A percentile compares a stretch with the other conserved stretches of the same genome.
Conservation (phyloP, 2,329 filamentous ascomycete species). For the Elsinoe arachidis region DNA sequence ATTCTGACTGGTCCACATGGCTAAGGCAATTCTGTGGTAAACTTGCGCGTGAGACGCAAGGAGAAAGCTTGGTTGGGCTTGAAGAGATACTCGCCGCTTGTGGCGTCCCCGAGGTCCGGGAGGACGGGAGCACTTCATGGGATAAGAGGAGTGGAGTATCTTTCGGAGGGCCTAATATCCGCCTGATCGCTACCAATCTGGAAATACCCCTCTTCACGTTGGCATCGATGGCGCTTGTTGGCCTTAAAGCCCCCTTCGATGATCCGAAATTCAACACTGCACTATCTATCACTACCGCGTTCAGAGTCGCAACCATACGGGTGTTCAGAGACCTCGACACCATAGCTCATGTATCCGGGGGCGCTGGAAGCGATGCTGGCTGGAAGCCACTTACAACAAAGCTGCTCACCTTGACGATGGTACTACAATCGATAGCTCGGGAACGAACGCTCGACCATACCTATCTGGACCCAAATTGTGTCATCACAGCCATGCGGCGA, state of each 20-base stretch:
- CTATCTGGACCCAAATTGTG: not conserved
- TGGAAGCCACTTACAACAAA: constrained; percentile 8
- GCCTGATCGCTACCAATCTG: not conserved
- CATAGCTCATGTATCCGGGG: not conserved
- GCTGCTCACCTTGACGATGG: not conserved
- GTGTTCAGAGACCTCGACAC: not conserved
- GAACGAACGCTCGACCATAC: not conserved
- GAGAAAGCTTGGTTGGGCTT: not conserved
- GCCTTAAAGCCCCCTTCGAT: not conserved
- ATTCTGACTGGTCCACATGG: not conserved
- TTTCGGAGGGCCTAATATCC: not conserved
- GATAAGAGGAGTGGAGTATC: not conserved
- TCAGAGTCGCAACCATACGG: not conserved
- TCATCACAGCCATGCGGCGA: not conserved
- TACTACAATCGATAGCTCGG: not conserved
- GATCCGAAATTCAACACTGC: not conserved
- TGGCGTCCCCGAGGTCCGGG: not conserved
- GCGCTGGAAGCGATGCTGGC: not conserved
- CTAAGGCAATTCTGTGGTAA: not conserved
- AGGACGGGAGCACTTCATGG: not conserved
- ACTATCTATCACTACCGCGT: not conserved
- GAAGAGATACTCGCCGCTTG: not conserved
- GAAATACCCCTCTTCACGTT: not conserved
- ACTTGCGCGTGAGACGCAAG: not conserved
- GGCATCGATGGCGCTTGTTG: not conserved